phyloP scores from a whole-genome alignment of 2,329 filamentous ascomycete species.

The Fusarium continuum region DNA sequence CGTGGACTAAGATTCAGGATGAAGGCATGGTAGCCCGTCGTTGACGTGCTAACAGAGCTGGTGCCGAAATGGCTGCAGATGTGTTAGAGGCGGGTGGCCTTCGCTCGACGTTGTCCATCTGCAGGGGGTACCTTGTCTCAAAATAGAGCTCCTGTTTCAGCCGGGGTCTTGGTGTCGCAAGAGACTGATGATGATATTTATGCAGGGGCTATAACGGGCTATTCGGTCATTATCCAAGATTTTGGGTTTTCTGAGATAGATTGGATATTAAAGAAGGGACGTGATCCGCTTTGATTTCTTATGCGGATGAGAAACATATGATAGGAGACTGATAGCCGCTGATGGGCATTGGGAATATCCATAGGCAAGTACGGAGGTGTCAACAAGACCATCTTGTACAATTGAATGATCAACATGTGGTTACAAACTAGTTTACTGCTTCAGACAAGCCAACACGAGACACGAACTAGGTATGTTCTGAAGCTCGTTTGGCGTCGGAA shows the following conservation, averaged over 20 bases:
- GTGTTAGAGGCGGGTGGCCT: constrained; percentile 21
- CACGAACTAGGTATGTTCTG: not conserved
- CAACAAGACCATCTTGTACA: too few relatives aligned
- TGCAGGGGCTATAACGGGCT: constrained; percentile 18
- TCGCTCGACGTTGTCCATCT: not conserved
- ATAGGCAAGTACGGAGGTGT: too few relatives aligned
- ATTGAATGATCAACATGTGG: constrained; percentile 15
- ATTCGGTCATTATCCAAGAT: not conserved
- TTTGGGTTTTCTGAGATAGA: constrained; percentile 21
- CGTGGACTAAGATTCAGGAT: constrained; percentile 17
- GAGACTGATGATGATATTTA: constrained; percentile 20
- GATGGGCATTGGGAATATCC: too few relatives aligned
- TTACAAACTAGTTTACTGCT: not conserved
- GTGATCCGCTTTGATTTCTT: not conserved
- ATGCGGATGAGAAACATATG: constrained; percentile 6
- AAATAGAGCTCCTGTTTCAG: constrained; percentile 33
- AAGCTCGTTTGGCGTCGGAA: constrained; percentile 22
- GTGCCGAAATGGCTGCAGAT: constrained; percentile 10
- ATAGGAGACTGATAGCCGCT: not conserved
- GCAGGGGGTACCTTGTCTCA: constrained; percentile 28
- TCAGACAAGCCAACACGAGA: constrained; percentile 8
- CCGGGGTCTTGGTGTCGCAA: constrained; percentile 23
- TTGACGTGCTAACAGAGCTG: constrained; percentile 16
- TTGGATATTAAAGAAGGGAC: constrained; percentile 19
- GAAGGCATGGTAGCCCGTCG: constrained; percentile 6